Conservation (phyloP, 2,329 filamentous ascomycete species). For the Clonostachys byssicola region DNA sequence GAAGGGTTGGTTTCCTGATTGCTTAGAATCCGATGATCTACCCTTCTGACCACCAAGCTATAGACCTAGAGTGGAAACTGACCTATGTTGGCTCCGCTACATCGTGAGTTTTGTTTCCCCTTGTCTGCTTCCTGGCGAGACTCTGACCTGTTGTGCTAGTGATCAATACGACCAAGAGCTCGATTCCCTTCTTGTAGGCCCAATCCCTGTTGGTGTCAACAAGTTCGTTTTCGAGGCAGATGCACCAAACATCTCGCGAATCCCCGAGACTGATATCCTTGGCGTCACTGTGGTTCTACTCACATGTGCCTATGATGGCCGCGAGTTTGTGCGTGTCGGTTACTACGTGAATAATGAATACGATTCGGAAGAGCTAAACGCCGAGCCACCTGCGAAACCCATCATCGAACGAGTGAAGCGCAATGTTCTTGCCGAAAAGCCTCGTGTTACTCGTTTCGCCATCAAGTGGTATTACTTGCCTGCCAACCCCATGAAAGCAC, state of each 20-base stretch:
- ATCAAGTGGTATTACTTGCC: constrained; percentile 82
- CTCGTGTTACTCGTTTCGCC: constrained; percentile 91
- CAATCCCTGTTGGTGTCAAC: constrained; percentile 96
- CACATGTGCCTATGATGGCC: constrained; percentile 91
- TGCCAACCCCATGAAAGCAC: background rate
- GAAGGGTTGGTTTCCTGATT: constrained; percentile 59
- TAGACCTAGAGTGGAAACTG: constrained; percentile 98
- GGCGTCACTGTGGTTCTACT: constrained; percentile 96
- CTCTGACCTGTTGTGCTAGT: constrained; percentile 34
- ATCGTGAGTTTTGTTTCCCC: constrained; percentile 70
- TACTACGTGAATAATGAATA: constrained; percentile 99
- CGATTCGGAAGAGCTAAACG: constrained; percentile 81
- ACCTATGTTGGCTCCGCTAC: constrained; percentile 98
- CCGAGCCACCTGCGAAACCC: constrained; percentile 87
- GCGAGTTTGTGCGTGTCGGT: constrained; percentile 95
- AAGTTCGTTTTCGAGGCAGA: constrained; percentile 98
- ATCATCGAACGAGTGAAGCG: constrained; percentile 88
- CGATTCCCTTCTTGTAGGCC: constrained; percentile 91
- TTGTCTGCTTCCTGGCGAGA: constrained; percentile 7
- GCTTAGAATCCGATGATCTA: constrained; percentile 7
- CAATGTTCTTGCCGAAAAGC: constrained; percentile 95
- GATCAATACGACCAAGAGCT: constrained; percentile 98
- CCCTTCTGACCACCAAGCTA: constrained; percentile 3
- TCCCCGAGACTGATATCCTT: constrained; percentile 91
- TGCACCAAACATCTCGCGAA: constrained; percentile 82